Evolutionary conservation across 495 filamentous ascomycete species (phyloP).

Genomic region (Penicillium lagena): DNA sequence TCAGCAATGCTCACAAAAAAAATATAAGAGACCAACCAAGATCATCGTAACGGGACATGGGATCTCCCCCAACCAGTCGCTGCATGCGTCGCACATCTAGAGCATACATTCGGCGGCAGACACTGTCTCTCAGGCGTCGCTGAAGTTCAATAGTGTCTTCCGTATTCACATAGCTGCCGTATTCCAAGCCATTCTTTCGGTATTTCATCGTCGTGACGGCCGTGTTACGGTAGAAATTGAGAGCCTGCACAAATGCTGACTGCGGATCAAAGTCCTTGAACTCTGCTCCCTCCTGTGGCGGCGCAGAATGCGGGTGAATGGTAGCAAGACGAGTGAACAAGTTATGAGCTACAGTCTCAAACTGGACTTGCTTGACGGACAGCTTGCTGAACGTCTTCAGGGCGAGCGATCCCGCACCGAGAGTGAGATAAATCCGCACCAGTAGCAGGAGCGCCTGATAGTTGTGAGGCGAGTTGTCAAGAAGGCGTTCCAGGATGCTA

Average conservation of each 20-base stretch:
- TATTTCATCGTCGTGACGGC: constrained; percentile 26
- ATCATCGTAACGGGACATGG: constrained; percentile 27
- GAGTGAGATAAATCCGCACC: constrained; percentile 45
- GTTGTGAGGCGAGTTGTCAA: constrained; percentile 48
- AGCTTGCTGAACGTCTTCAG: constrained; percentile 47
- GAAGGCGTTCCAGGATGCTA: constrained; percentile 42
- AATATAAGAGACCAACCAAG: constrained; percentile 21
- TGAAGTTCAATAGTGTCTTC: constrained; percentile 36
- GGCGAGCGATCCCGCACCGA: constrained; percentile 50
- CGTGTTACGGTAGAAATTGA: constrained; percentile 34
- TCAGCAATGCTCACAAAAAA: background rate
- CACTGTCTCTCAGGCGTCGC: constrained; percentile 28
- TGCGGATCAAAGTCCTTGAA: constrained; percentile 40
- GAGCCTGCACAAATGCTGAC: constrained; percentile 30
- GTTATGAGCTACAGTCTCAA: constrained; percentile 51
- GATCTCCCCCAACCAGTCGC: constrained; percentile 33
- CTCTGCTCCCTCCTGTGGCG: constrained; percentile 33
- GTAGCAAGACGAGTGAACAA: constrained; percentile 53
- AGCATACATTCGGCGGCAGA: constrained; percentile 36
- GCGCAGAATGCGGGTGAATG: constrained; percentile 43
- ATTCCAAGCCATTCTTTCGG: constrained; percentile 27
- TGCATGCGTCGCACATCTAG: constrained; percentile 34
- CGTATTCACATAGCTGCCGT: constrained; percentile 33
- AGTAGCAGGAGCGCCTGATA: constrained; percentile 52
- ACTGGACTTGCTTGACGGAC: constrained; percentile 56